Percentiles rank a stretch among this genome's conserved stretches.
These are phyloP conservation scores for Myrmaecium sp. DNA, from an alignment of 2,329 filamentous ascomycete genomes.

Conservation along the genomic window DNA sequence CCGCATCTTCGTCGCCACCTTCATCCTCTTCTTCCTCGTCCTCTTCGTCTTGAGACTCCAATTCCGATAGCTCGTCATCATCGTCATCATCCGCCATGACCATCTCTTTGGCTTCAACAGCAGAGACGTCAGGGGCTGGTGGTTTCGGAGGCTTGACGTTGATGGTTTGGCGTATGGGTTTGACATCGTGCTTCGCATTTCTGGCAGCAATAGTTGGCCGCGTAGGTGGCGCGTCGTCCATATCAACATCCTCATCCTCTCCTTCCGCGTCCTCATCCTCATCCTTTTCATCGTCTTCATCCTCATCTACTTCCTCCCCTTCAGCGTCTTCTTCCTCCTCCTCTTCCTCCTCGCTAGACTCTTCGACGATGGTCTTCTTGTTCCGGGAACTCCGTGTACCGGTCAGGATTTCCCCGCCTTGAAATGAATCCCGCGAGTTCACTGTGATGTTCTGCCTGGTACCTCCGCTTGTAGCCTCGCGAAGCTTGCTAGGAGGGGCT, in stretches of 20 bases:
- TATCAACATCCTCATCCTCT: slow-evolving; percentile 8
- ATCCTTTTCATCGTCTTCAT: slow-evolving; percentile 21
- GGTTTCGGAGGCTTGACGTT: slow-evolving; percentile 13
- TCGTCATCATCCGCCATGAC: slow-evolving; percentile 28
- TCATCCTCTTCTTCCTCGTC: slow-evolving; percentile 31
- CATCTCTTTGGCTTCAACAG: slow-evolving; percentile 34
- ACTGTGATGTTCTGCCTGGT: slow-evolving; percentile 12
- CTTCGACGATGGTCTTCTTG: slow-evolving; percentile 21
- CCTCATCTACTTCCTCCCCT: slow-evolving; percentile 21
- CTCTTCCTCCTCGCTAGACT: slow-evolving; percentile 24
- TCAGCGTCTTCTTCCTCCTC: slow-evolving; percentile 21
- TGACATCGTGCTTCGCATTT: slow-evolving; percentile 8
- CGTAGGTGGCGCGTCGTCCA: slow-evolving; percentile 11
- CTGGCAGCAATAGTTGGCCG: slow-evolving; percentile 8
- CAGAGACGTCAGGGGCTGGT: slow-evolving; percentile 12
- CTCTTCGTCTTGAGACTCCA: slow-evolving; percentile 22
- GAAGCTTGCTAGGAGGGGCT: slow-evolving; percentile 30
- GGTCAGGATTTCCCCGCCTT: slow-evolving; percentile 12
- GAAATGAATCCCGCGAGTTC: slow-evolving; percentile 13
- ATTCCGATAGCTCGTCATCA: slow-evolving; percentile 24
- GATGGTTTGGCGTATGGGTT: slow-evolving; percentile 19
- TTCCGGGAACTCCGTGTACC: slow-evolving; percentile 22
- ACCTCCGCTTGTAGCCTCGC: slow-evolving; percentile 26
- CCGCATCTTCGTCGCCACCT: slow-evolving; percentile 22
- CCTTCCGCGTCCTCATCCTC: slow-evolving; percentile 16